Base-by-base conservation (phyloP, 306 rosid species). In the Herpetospermum pedunculosum region DNA sequence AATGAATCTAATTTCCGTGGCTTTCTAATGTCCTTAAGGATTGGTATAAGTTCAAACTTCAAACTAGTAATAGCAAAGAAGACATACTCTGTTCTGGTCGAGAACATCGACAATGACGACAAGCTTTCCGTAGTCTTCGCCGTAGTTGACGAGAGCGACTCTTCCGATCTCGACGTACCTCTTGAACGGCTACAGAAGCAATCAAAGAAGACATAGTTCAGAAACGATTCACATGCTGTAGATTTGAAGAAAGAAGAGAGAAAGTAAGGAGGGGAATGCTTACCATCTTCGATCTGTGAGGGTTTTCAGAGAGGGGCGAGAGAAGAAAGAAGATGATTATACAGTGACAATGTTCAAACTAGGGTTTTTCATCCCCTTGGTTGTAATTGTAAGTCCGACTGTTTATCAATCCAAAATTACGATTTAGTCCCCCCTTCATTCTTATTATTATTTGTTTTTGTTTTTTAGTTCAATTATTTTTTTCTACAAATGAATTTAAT, bases 161-260 rank as follows among this genome's bases (percentile, higher is more conserved):
- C 85, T 41, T 21, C 88, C 88, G 58, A 84, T 79, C 80, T 84
- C 88, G 28, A 79, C 82, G 72, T 60, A 84, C 75, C 88, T 79
- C 82, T 77, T 81, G 82, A 84, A 81, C 21, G 85, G 84, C 75
- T 78, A n/a, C 4, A 75, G 4, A 47, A 18, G 3, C 16, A 32
- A 19, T 13, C 2, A 4, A 62, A 35, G 21, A 47, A 21, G 11
- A 8, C 14, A 49, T 0, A 32, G 29, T 15, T 69, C 55, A 69
- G 55, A 70, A 43, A n/a, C n/a, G n/a, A n/a, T n/a, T n/a, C n/a
- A n/a, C n/a, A 64, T 4, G 16, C 48, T 1, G 29, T n/a, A 35
- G 32, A 37, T 19, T 19, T 14, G 28, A 21, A 4, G 50, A 2
- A 19, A 2, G 12, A 23, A 38, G 50, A 43, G 16, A 26, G 21